Percentiles rank a stretch among this genome's conserved stretches.
These are phyloP conservation scores for Guyanaporus albipodus DNA, from an alignment of 768 basidiomycete species.

Conservation along the genomic window DNA sequence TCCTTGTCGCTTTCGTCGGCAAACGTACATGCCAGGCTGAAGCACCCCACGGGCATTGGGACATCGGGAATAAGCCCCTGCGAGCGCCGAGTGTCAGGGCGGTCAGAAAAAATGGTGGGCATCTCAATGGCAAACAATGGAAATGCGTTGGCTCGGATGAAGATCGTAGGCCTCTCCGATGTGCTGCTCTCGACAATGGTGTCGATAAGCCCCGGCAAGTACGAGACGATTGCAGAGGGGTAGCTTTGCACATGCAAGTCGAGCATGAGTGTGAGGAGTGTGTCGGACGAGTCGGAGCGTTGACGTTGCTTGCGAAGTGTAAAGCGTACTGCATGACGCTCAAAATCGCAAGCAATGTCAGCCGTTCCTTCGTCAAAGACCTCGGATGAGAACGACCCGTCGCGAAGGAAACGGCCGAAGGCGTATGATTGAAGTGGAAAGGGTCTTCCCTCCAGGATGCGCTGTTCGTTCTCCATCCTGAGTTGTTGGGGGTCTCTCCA, in stretches of 20 bases:
- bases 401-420: conserved; percentile 35
- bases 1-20: conserved; percentile 19
- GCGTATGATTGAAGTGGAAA: conserved; percentile 24
- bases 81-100: conserved; percentile 13
- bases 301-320: conserved; percentile 26
- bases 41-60: conserved; percentile 28
- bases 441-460: conserved; percentile 20
- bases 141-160: conserved; percentile 33
- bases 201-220: conserved; percentile 18
- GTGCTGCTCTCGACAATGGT: conserved; percentile 16
- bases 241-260: background rate
- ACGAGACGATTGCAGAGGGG: conserved; percentile 17
- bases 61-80: conserved; percentile 26
- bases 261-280: background rate
- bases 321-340: conserved; percentile 30
- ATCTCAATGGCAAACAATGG: conserved; percentile 24
- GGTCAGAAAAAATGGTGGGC: accelerated
- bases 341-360: conserved; percentile 36
- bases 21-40: conserved; percentile 31
- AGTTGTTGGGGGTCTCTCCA: conserved; percentile 33
- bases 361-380: conserved; percentile 23
- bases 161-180: conserved; percentile 19
- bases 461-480: conserved; percentile 20
- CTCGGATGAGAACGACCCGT: conserved; percentile 35
- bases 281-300: conserved; percentile 1